Evolutionary conservation across 2,329 filamentous ascomycete species (phyloP).

Genomic region (Coccinonectria pachysandricola): DNA sequence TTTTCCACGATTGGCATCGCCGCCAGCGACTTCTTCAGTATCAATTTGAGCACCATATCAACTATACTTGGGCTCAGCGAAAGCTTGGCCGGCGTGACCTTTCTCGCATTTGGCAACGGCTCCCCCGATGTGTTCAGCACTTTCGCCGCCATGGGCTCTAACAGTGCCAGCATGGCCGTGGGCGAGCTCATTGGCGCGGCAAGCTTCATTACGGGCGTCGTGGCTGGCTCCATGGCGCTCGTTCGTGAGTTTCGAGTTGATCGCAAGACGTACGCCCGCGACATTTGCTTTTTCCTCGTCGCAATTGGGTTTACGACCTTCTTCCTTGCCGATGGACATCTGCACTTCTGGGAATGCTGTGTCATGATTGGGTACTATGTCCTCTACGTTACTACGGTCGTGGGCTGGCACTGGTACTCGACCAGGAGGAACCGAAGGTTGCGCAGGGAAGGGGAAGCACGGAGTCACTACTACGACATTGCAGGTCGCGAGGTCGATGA

Average conservation of each 20-base stretch:
- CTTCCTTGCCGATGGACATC: slow-evolving; percentile 73
- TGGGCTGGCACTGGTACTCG: slow-evolving; percentile 84
- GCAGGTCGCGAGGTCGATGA: slow-evolving; percentile 42
- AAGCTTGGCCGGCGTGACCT: slow-evolving; percentile 91
- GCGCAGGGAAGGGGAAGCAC: slow-evolving; percentile 59
- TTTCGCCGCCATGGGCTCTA: slow-evolving; percentile 93
- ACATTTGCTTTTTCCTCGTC: slow-evolving; percentile 84
- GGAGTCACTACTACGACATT: slow-evolving; percentile 60
- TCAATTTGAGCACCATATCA: slow-evolving; percentile 90
- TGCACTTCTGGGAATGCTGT: slow-evolving; percentile 82
- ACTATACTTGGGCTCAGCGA: slow-evolving; percentile 86
- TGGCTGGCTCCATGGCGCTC: slow-evolving; percentile 92
- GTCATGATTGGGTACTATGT: slow-evolving; percentile 86
- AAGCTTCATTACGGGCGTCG: slow-evolving; percentile 91
- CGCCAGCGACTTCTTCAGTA: slow-evolving; percentile 95
- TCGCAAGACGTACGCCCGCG: slow-evolving; percentile 78
- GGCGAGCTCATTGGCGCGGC: slow-evolving; percentile 93
- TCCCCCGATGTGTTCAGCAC: slow-evolving; percentile 98
- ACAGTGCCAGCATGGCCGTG: slow-evolving; percentile 92
- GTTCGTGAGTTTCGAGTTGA: slow-evolving; percentile 92
- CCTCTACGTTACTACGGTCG: slow-evolving; percentile 81
- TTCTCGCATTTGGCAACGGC: slow-evolving; percentile 93
- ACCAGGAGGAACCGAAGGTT: slow-evolving; percentile 49
- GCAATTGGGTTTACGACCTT: slow-evolving; percentile 79
- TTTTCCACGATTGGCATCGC: slow-evolving; percentile 97